Evolutionary conservation across 1,284 basidiomycete species (phyloP), one percentile per base, ranked within the genome.

Genomic region (Peniophora sp.): DNA sequence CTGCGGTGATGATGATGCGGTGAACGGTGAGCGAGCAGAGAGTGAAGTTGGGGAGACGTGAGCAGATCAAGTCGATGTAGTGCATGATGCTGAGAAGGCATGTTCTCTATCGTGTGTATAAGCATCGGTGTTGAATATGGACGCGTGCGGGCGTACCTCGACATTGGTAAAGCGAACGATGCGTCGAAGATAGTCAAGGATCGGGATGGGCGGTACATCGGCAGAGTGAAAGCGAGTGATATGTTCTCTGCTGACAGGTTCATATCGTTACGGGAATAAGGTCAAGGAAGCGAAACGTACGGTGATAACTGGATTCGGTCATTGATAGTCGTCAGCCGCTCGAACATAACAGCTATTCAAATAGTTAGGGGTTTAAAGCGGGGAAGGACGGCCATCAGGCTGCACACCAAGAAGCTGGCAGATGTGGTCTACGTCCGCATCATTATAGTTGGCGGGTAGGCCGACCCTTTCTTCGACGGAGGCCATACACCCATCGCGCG

Each of bases 41-140:
- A 36, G 90, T 95, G 71, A 96, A 96, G 47, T 81, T 74, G 35
- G 92, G 88, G 59, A 84, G 79, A 57, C 89, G 83, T 50, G 85
- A 77, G 69, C 92, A 95, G 58, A 95, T 92, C 68, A 92, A 87
- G 72, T 97, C 94, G 70, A 97, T 94, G 71, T 97, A 97, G 67
- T 91, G 86, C 53, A 97, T 78, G 36, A 88, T 86, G 64, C 95
- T 88, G 57, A 97, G 71, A 35, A 97, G 81, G 57, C 90, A 93
- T 53, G 88, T 83, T 73, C 88, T 89, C 90, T 95, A 67, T 5
- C 36, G 41, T 49, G 43, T 51, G 51, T 16, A 36, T 16, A 36
- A 45, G 34, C 14, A 48, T 45, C 53, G 45, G 24, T 17, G 35
- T 36, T 11, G 14, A 38, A 53, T 48, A 47, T 35, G 27, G 45